Evolutionary conservation across 257 asterid species (phyloP).

Genomic region (Perilla frutescens): DNA sequence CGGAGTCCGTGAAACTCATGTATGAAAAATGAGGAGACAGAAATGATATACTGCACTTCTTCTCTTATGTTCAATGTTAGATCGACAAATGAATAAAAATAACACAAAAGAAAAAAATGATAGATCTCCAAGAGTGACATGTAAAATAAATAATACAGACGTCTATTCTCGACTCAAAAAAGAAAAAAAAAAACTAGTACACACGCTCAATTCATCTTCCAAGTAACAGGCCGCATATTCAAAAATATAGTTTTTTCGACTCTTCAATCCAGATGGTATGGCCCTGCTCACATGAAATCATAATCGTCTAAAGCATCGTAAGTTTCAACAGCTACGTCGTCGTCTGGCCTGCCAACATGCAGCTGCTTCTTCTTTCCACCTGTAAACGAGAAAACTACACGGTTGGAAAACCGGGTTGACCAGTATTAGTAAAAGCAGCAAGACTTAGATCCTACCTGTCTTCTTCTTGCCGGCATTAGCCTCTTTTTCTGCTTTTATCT

Average conservation of each 20-base stretch:
- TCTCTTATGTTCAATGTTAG: conserved; percentile 7
- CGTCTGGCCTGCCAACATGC: conserved; percentile 67
- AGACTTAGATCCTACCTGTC: conserved; percentile 52
- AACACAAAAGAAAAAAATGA: neutral
- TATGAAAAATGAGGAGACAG: neutral
- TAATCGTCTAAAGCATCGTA: conserved; percentile 66
- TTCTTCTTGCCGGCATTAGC: conserved; percentile 92
- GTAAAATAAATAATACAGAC: neutral
- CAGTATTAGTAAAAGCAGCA: neutral
- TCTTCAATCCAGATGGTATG: conserved; percentile 36
- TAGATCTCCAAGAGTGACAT: conserved; percentile 14
- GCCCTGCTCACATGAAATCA: conserved; percentile 81
- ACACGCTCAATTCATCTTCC: conserved; percentile 33
- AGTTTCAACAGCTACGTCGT: conserved; percentile 57
- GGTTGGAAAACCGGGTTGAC: conserved; percentile 1
- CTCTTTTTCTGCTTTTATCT: conserved; percentile 94
- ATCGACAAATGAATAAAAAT: conserved; percentile 22
- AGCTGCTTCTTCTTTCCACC: conserved; percentile 90
- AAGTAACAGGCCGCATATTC: conserved; percentile 39
- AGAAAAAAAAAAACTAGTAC: conserved; percentile 19
- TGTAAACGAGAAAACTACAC: conserved; percentile 34
- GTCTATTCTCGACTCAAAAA: conserved; percentile 27
- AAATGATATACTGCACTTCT: neutral
- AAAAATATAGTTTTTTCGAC: conserved; percentile 4
- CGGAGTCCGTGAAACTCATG: too few relatives aligned